These are phyloP conservation scores for Populus deltoides DNA, from an alignment of 345 rosid genomes.

Conservation along the genomic window DNA sequence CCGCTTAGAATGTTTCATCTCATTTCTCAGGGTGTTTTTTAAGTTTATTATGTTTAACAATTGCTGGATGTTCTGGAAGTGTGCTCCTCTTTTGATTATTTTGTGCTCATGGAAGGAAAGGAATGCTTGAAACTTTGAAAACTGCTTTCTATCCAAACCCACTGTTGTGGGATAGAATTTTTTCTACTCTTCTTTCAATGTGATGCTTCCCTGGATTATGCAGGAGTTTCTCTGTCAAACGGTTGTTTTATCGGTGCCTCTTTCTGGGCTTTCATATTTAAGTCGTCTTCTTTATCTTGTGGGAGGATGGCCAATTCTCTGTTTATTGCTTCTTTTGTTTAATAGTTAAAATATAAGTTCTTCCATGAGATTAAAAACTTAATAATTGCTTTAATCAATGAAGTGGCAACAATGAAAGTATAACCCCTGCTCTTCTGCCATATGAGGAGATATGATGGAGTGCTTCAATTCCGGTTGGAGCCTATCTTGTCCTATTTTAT, in stretches of 20 bases:
- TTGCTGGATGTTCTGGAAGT: not conserved
- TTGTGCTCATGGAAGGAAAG: not conserved
- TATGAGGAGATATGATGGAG: not conserved
- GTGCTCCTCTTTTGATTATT: not conserved
- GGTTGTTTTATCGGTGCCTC: not conserved
- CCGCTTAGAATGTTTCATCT: not conserved
- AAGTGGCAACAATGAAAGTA: not conserved
- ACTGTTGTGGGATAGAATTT: not conserved
- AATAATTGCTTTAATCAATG: not conserved
- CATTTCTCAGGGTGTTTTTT: not conserved
- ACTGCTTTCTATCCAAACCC: not conserved
- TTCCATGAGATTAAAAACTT: not conserved
- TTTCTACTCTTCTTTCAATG: not conserved
- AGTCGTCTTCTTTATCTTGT: not conserved
- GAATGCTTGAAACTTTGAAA: not conserved
- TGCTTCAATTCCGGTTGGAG: not conserved
- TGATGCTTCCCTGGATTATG: not conserved
- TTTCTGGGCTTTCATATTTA: not conserved
- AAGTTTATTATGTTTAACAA: not conserved
- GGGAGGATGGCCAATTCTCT: not conserved
- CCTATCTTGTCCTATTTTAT: not conserved
- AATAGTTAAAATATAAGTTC: not conserved
- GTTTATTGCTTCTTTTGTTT: not conserved
- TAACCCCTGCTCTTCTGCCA: not conserved
- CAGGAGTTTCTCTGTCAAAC: not conserved